phyloP scores from a whole-genome alignment of 1,284 basidiomycete genomes.

The Phenoliferia sp. region DNA sequence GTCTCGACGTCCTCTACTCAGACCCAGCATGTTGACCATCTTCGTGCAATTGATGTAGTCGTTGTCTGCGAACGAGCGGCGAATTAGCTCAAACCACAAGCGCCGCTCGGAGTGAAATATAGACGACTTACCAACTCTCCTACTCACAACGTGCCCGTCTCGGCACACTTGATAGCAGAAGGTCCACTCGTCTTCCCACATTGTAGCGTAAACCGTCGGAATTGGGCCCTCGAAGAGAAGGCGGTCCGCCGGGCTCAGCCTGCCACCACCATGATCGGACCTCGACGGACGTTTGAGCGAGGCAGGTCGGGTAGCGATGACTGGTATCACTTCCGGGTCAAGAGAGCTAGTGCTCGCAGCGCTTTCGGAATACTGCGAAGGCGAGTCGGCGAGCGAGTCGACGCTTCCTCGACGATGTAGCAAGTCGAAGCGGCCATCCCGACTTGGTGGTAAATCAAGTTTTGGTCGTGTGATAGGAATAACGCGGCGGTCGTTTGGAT shows the following conservation, averaged over 20 bases:
- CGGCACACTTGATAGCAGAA: neutral
- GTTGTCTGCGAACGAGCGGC: slow-evolving; percentile 18
- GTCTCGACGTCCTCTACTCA: slow-evolving; percentile 33
- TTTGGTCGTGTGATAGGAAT: neutral
- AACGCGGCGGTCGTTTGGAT: neutral
- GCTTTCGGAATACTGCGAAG: neutral
- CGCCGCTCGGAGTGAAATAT: too few species aligned
- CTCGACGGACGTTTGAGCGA: neutral
- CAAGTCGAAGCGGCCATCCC: too few species aligned
- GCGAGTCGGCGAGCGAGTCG: neutral
- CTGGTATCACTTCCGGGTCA: neutral
- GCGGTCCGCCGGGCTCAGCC: neutral
- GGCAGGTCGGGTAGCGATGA: neutral
- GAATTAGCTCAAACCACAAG: neutral
- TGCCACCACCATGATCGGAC: too few species aligned
- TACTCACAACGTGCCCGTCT: neutral
- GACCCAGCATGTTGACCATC: slow-evolving; percentile 28
- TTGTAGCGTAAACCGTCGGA: neutral
- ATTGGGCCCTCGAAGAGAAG: neutral
- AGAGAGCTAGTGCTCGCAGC: too few species aligned
- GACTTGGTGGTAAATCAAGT: too few species aligned
- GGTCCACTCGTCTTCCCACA: neutral
- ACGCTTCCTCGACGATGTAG: too few species aligned
- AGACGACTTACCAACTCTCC: neutral
- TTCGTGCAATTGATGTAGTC: slow-evolving; percentile 35